A percentile compares a stretch with the other conserved stretches of the same genome.
phyloP scores from a whole-genome alignment of 352 stramenopile species.

The Phytophthora citricola region DNA sequence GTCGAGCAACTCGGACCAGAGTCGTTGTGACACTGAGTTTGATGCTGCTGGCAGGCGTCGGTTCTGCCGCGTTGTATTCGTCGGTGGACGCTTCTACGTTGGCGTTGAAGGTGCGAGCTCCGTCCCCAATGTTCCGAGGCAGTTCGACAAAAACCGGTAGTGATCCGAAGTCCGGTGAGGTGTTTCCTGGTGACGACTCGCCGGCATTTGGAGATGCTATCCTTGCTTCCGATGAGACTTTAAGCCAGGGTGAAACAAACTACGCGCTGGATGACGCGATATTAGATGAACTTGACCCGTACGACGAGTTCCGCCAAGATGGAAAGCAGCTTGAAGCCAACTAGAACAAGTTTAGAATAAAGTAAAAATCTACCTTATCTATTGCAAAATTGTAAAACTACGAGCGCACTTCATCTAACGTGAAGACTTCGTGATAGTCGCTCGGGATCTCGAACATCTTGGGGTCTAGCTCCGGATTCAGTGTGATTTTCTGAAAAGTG shows the following conservation, averaged over 20 bases:
- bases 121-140: slow-evolving; percentile 14
- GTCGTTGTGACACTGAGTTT: slow-evolving; percentile 22
- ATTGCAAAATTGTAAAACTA: slow-evolving; percentile 28
- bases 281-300: slow-evolving; percentile 23
- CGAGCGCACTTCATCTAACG: slow-evolving; percentile 58
- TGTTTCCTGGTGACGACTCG: slow-evolving; percentile 23
- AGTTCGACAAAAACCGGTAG: slow-evolving; percentile 1
- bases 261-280: slow-evolving; percentile 16
- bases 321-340: slow-evolving; percentile 11
- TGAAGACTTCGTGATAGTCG: slow-evolving; percentile 63
- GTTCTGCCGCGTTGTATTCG: slow-evolving; percentile 16
- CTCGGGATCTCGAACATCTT: slow-evolving; percentile 64
- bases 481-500: slow-evolving; percentile 77
- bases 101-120: slow-evolving; percentile 11
- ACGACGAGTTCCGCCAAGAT: slow-evolving; percentile 14
- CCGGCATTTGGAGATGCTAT: slow-evolving; percentile 14
- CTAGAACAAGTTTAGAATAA: slow-evolving; percentile 2
- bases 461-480: slow-evolving; percentile 56
- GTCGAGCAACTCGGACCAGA: slow-evolving; percentile 30
- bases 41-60: slow-evolving; percentile 24
- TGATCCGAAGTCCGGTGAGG: neutral
- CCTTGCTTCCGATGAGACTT: slow-evolving; percentile 9
- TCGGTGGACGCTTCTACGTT: slow-evolving; percentile 13
- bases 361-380: slow-evolving; percentile 3
- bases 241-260: neutral